phyloP scores from a whole-genome alignment of 441 rosid species.

The Erodium trifolium region DNA sequence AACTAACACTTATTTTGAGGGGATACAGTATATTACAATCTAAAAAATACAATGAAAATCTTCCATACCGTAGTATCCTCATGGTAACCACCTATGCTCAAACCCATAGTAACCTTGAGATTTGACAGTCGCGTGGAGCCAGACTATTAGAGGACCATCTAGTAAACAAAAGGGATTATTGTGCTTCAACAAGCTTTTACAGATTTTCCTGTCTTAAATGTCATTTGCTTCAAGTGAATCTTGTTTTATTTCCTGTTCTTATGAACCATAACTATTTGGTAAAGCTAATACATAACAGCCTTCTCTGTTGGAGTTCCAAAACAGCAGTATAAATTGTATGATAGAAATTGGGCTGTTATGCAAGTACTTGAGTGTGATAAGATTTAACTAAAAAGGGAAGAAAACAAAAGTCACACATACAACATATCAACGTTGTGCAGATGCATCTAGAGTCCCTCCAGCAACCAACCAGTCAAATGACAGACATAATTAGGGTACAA shows the following conservation, averaged over 20 bases:
- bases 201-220: background rate
- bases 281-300: background rate
- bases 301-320: background rate
- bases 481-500: constrained; percentile 1
- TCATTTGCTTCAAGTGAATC: background rate
- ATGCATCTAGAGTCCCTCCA: background rate
- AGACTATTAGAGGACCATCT: background rate
- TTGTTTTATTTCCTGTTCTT: background rate
- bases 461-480: background rate
- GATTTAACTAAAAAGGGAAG: background rate
- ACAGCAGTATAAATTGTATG: background rate
- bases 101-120: background rate
- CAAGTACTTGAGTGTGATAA: background rate
- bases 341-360: too few relatives aligned
- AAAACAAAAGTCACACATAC: background rate
- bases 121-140: background rate
- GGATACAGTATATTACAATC: background rate
- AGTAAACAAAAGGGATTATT: background rate
- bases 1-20: background rate
- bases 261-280: background rate
- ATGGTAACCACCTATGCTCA: background rate
- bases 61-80: background rate
- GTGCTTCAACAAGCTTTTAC: constrained; percentile 2
- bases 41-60: background rate
- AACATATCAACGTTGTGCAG: background rate